Percentiles rank a stretch among this genome's conserved stretches.
phyloP scores from a whole-genome alignment of 108 stramenopile species.

The Pseudonitzschia multiseries region DNA sequence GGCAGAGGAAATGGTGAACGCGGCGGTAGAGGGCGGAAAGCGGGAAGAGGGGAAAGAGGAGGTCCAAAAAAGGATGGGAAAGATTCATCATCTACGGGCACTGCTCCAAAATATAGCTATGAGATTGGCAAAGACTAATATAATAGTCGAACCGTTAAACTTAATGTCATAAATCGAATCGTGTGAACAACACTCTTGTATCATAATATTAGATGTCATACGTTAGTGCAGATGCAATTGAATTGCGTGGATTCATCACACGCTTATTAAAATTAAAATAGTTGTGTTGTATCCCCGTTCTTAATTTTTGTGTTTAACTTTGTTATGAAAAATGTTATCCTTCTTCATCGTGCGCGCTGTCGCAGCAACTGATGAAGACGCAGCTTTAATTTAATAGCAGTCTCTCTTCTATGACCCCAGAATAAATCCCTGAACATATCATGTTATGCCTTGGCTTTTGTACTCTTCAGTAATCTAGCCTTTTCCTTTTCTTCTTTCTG shows the following conservation, averaged over 20 bases:
- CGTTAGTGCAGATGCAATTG: no score
- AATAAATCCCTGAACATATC: neutral
- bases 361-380: neutral
- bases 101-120: conserved; percentile 26
- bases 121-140: conserved; percentile 28
- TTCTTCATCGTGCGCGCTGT: no score
- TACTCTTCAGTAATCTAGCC: conserved; percentile 20
- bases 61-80: conserved; percentile 7
- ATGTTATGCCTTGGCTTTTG: conserved; percentile 25
- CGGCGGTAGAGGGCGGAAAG: conserved; percentile 12
- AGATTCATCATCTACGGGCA: neutral
- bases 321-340: neutral
- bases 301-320: neutral
- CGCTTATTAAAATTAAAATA: no score
- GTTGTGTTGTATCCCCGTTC: neutral
- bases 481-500: conserved; percentile 68
- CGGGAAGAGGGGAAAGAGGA: conserved; percentile 4
- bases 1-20: conserved; percentile 16
- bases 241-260: no score
- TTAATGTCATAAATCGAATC: neutral
- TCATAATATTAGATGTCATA: no score
- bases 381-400: neutral
- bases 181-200: no score
- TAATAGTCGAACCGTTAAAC: neutral
- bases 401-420: neutral